A percentile compares a stretch with the other conserved stretches of the same genome.
phyloP scores from a whole-genome alignment of 176 grass and related monocot genomes.

The Hordeum marinum region DNA sequence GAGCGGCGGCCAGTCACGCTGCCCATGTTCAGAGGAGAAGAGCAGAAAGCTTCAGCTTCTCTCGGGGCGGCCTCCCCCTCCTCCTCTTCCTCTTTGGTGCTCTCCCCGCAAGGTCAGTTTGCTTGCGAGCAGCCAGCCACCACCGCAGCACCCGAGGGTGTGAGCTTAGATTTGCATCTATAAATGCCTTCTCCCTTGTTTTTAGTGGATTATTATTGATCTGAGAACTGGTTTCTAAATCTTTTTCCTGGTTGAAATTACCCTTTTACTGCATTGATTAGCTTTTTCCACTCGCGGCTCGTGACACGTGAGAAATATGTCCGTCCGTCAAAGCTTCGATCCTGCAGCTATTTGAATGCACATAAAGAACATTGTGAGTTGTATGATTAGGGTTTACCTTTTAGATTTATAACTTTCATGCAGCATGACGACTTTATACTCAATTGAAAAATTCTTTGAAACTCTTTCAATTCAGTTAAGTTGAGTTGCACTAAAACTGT shows the following conservation, averaged over 20 bases:
- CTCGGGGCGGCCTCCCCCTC: constrained; percentile 23
- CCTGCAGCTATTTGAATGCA: constrained; percentile 6
- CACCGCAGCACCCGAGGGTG: constrained; percentile 43
- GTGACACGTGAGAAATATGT: constrained; percentile 11
- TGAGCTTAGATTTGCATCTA: constrained; percentile 98
- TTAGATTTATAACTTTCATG: not conserved
- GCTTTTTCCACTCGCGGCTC: not conserved
- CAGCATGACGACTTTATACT: not conserved
- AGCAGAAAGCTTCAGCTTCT: constrained; percentile 25
- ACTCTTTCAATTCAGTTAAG: not conserved
- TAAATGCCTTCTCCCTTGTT: constrained; percentile 38
- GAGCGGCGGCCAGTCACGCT: constrained; percentile 30
- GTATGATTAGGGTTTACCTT: constrained; percentile 30
- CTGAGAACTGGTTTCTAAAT: constrained; percentile 20
- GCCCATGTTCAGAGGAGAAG: constrained; percentile 35
- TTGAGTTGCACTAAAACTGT: not conserved
- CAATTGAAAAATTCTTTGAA: not conserved
- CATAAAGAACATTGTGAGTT: not conserved
- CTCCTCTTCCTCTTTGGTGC: constrained; percentile 38
- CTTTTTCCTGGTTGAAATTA: constrained; percentile 9
- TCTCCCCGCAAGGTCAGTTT: constrained; percentile 60
- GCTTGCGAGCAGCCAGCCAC: constrained; percentile 42
- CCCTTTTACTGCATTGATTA: constrained; percentile 20
- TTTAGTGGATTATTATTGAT: constrained; percentile 3
- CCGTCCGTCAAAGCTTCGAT: constrained; percentile 2